Base-by-base conservation (phyloP, 768 basidiomycete species). In the Agrocybe pediades region DNA sequence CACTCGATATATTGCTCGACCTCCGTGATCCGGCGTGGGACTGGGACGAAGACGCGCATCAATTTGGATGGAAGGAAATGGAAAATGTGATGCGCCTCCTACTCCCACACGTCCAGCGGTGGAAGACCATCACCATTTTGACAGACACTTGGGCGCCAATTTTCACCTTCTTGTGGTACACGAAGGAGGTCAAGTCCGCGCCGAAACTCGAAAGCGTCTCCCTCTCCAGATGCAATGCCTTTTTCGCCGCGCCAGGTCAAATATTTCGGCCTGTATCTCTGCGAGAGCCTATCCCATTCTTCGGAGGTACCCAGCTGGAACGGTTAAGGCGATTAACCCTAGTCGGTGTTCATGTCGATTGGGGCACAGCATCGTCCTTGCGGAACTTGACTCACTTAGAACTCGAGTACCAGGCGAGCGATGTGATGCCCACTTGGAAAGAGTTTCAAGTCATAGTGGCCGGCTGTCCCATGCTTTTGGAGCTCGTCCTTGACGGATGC, bases 141-240 rank as follows among this genome's bases (percentile, higher is more conserved):
- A 75, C 81, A 1, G 84, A 86, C 56, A 86, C 81, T 3, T 86
- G 84, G 83, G 70, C 72, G 1, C 84, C 84, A 9, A 77, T 85
- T 11, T 79, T 76, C 59, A 69, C 74, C 8, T 83, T 85, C 58
- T 73, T 85, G 9, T 71, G 67, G 30, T 70, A 66, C 49, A 75
- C 78, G 3, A 65, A 62, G 9, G 49, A 63, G 8, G 64, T 73
- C 23, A 62, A 65, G 5, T 60, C 69, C 1, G 66, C 70, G 0
- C 76, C 77, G 1, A 57, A 65, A 17, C 66, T 85, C 5, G 67
- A 74, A 50, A 62, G 61, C 2, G 60, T 85, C 26, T 71, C 71
- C 3, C 71, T 85, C 1, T 76, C 77, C 16, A 73, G 84, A 20
- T 86, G 84, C 63, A 86, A 85, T 60, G 80, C 78, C 4, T 86